phyloP scores from a whole-genome alignment of 2,329 filamentous ascomycete genomes.

The Colletotrichum paranaense region DNA sequence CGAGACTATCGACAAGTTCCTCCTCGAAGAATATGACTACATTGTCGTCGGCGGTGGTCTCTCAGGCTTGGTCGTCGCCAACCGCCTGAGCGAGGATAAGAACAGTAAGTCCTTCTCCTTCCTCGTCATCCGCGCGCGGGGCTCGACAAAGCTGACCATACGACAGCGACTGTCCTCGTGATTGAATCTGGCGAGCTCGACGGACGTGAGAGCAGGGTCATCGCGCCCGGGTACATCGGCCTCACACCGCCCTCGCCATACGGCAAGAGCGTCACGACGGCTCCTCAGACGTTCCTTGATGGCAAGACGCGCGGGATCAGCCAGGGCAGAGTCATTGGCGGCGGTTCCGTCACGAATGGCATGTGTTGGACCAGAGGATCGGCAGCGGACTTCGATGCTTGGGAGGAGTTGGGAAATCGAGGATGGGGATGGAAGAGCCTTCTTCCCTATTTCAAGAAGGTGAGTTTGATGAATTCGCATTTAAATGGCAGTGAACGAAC shows the following conservation, averaged over 20 bases:
- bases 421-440: constrained; percentile 57
- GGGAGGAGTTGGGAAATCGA: constrained; percentile 53
- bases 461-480: constrained; percentile 19
- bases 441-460: constrained; percentile 62
- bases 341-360: constrained; percentile 53
- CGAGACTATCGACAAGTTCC: constrained; percentile 19
- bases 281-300: constrained; percentile 46
- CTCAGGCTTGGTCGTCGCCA: constrained; percentile 57
- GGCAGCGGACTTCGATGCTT: constrained; percentile 53
- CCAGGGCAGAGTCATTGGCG: constrained; percentile 53
- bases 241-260: constrained; percentile 37
- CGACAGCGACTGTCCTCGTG: constrained; percentile 36
- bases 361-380: constrained; percentile 54
- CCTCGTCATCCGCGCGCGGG: background rate
- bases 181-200: constrained; percentile 38
- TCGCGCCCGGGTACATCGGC: constrained; percentile 38
- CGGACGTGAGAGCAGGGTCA: constrained; percentile 30
- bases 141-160: background rate
- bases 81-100: constrained; percentile 53
- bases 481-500: rapidly evolving
- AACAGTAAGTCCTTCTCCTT: constrained; percentile 21
- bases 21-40: constrained; percentile 45
- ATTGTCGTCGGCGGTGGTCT: constrained; percentile 59
- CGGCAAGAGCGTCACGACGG: constrained; percentile 44
- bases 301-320: constrained; percentile 47